Evolutionary conservation across 805 yeast species (phyloP).

Genomic region (Cephaloascus fragrans): DNA sequence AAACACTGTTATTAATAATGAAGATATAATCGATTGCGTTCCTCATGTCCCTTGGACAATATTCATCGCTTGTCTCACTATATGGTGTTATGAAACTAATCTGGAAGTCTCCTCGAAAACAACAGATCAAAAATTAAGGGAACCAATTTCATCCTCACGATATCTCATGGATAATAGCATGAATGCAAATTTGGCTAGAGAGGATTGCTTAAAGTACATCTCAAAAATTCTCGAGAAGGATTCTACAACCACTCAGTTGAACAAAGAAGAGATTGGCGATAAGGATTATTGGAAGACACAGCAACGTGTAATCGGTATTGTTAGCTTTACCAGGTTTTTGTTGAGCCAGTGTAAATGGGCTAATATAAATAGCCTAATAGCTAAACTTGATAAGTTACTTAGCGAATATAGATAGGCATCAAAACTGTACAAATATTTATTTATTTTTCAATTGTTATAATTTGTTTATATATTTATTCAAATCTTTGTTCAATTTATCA

Average conservation of each 20-base stretch:
- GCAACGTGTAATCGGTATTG: background rate
- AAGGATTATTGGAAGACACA: background rate
- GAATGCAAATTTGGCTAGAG: background rate
- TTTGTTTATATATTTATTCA: too few relatives aligned
- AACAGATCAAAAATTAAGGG: background rate
- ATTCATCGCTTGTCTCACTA: conserved; percentile 3
- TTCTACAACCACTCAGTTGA: background rate
- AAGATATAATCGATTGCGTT: conserved; percentile 9
- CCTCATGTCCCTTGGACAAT: conserved; percentile 12
- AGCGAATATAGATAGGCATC: background rate
- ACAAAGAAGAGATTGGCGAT: background rate
- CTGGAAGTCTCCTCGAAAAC: background rate
- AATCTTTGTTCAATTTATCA: too few relatives aligned
- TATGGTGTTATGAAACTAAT: conserved; percentile 9
- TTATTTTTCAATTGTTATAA: too few relatives aligned
- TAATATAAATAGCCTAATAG: background rate
- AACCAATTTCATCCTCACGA: background rate
- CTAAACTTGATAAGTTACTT: background rate
- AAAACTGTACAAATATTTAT: too few relatives aligned
- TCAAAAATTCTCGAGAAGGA: background rate
- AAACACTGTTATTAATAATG: conserved; percentile 12
- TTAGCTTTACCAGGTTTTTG: background rate
- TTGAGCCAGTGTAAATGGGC: background rate
- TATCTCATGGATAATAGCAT: background rate
- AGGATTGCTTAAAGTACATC: background rate